Percentiles rank a stretch among this genome's conserved stretches.
Evolutionary conservation across 768 basidiomycete genomes (phyloP).

Genomic region (Favolaschia claudopus): DNA sequence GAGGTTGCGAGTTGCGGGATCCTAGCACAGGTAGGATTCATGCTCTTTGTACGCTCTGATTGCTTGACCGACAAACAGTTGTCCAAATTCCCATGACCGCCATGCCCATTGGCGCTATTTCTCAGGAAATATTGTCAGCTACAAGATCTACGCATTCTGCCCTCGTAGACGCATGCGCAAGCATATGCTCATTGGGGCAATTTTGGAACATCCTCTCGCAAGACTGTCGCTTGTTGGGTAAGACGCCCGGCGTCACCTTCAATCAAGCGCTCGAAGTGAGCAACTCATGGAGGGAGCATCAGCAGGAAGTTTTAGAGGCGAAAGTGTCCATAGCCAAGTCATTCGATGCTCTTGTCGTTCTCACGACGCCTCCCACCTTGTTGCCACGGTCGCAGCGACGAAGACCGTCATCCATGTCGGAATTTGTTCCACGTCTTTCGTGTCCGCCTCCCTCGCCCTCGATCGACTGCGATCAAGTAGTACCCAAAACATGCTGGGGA

Average conservation of each 20-base stretch:
- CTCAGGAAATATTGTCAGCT: background rate
- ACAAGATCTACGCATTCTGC: background rate
- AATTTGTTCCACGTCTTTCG: slow-evolving; percentile 2
- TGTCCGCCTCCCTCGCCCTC: background rate
- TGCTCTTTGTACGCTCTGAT: too few species aligned
- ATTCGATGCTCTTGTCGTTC: slow-evolving; percentile 8
- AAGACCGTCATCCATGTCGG: slow-evolving; percentile 16
- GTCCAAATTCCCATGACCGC: too few species aligned
- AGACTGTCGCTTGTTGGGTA: background rate
- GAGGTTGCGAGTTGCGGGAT: too few species aligned
- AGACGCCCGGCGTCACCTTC: background rate
- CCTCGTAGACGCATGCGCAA: slow-evolving; percentile 1
- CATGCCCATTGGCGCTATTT: too few species aligned
- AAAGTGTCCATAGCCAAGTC: slow-evolving; percentile 12
- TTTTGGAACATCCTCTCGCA: slow-evolving; percentile 9
- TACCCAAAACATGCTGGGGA: slow-evolving; percentile 12
- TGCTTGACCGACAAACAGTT: too few species aligned
- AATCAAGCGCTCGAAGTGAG: background rate
- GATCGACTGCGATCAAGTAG: slow-evolving; percentile 2
- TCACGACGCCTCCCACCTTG: background rate
- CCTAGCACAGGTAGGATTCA: too few species aligned
- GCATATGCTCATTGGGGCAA: background rate
- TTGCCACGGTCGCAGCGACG: slow-evolving; percentile 14
- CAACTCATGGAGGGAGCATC: slow-evolving; percentile 7
- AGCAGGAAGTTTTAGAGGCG: slow-evolving; percentile 1